Conservation (phyloP, 192 early-diverging fungal species). For the Piromyces sp. region DNA sequence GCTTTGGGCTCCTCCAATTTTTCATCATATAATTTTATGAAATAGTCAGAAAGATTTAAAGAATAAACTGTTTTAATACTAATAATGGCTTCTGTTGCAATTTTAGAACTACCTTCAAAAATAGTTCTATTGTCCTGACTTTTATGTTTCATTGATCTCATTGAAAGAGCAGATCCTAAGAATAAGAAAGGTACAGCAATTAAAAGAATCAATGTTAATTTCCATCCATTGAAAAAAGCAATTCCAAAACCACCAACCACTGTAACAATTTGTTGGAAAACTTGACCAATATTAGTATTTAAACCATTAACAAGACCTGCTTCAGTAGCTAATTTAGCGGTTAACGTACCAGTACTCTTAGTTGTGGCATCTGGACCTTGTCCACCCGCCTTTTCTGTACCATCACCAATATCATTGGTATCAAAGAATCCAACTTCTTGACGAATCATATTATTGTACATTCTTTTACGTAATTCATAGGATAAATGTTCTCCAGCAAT, state of each 20-base stretch:
- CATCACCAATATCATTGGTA: not conserved
- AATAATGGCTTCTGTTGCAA: constrained; percentile 66
- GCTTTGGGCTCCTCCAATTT: not conserved
- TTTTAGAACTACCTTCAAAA: constrained; percentile 27
- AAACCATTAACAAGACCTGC: constrained; percentile 2
- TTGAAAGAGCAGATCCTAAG: not conserved
- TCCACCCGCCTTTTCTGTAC: not conserved
- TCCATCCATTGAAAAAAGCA: not conserved
- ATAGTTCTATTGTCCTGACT: not conserved
- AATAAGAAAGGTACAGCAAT: not conserved
- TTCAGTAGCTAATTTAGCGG: constrained; percentile 3
- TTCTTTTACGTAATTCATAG: not conserved
- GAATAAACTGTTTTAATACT: constrained; percentile 75
- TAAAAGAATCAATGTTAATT: not conserved
- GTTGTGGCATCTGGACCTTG: not conserved
- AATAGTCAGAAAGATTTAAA: constrained; percentile 27
- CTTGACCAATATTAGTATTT: not conserved
- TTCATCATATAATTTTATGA: not conserved
- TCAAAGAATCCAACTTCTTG: not conserved
- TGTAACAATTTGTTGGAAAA: not conserved
- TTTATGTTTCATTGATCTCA: not conserved
- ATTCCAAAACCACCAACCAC: not conserved
- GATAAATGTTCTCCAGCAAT: not conserved
- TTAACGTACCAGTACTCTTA: not conserved
- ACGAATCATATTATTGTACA: not conserved